A percentile compares a stretch with the other conserved stretches of the same genome.
phyloP scores from a whole-genome alignment of 179 eudicot species.

The Camellia oleifera region DNA sequence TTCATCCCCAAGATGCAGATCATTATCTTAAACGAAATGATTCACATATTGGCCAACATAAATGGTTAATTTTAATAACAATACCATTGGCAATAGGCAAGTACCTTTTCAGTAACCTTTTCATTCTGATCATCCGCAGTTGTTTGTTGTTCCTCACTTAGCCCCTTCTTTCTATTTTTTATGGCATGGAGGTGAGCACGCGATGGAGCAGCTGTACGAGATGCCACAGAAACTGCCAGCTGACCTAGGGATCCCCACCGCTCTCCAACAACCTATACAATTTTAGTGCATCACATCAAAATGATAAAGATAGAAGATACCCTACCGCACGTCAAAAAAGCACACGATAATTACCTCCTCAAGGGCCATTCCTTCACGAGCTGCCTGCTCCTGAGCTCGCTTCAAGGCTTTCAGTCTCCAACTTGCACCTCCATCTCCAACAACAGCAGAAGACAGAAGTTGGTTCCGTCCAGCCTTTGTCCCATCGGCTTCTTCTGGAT shows the following conservation, averaged over 20 bases:
- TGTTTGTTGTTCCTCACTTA: constrained; percentile 38
- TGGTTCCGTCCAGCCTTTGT: constrained; percentile 33
- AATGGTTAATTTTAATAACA: too few relatives aligned
- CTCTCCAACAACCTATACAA: constrained; percentile 74
- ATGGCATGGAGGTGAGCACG: constrained; percentile 86
- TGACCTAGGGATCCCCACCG: constrained; percentile 90
- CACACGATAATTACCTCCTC: constrained; percentile 47
- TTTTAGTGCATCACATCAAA: constrained; percentile 1
- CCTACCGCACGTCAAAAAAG: neutral
- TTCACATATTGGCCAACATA: neutral
- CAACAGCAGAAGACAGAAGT: constrained; percentile 54
- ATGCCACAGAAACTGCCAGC: constrained; percentile 75
- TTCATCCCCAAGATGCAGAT: neutral
- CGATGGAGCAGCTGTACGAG: constrained; percentile 72
- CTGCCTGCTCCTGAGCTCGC: constrained; percentile 90
- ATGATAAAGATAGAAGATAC: constrained; percentile 4
- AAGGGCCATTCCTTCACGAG: constrained; percentile 74
- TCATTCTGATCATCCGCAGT: constrained; percentile 29
- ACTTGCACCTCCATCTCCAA: constrained; percentile 99
- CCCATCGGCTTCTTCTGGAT: constrained; percentile 65
- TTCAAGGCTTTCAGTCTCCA: constrained; percentile 97
- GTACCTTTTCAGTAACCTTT: constrained; percentile 50
- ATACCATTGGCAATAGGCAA: neutral
- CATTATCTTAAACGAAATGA: neutral
- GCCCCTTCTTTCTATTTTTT: constrained; percentile 52